Evolutionary conservation across 768 basidiomycete species (phyloP).

Genomic region (Psilocybe azurescens): DNA sequence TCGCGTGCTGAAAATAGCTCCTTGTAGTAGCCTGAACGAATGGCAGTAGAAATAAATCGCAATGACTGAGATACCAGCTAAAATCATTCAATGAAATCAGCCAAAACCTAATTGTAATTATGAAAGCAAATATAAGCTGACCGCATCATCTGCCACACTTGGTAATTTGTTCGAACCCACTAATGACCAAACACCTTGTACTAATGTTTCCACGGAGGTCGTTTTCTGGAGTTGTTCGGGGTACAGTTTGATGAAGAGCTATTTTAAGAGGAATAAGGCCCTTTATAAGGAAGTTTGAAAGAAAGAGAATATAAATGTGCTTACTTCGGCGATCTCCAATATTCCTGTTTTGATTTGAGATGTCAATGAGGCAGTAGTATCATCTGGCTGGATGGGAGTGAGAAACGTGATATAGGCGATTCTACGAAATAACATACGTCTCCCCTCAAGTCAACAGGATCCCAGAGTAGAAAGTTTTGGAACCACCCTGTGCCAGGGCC

Average conservation of each 20-base stretch:
- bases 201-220: constrained; percentile 71
- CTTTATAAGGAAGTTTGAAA: background rate
- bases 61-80: constrained; percentile 91
- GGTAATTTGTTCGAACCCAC: constrained; percentile 74
- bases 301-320: constrained; percentile 19
- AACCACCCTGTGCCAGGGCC: constrained; percentile 72
- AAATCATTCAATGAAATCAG: background rate
- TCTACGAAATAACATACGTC: constrained; percentile 57
- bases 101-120: constrained; percentile 1
- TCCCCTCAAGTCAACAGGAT: constrained; percentile 66
- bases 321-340: constrained; percentile 89
- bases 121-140: constrained; percentile 37
- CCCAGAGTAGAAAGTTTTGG: constrained; percentile 82
- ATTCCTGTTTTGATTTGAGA: constrained; percentile 89
- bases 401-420: constrained; percentile 3
- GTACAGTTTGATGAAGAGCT: constrained; percentile 86
- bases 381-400: constrained; percentile 63
- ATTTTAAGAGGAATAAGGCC: constrained; percentile 7
- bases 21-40: constrained; percentile 86
- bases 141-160: constrained; percentile 76
- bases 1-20: constrained; percentile 80
- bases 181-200: constrained; percentile 90
- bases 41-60: constrained; percentile 90
- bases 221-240: constrained; percentile 75
- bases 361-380: constrained; percentile 82